Base-by-base conservation (phyloP, 352 stramenopile genomes). In the Thraustochytrium striatum region DNA sequence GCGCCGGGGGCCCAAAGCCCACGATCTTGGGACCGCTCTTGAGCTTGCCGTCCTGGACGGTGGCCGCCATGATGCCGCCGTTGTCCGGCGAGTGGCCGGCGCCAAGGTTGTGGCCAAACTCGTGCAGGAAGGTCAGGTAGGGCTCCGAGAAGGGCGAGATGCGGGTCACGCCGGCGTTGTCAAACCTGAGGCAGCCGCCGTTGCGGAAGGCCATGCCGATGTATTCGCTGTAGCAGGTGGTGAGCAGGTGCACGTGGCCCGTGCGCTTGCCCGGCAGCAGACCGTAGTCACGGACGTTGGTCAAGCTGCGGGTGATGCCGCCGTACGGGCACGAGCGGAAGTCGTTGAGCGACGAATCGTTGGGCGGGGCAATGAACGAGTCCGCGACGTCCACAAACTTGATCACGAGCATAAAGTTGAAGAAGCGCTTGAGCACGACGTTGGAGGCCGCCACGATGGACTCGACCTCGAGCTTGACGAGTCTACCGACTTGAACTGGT, bases 41-140 rank as follows among this genome's bases (percentile, higher is more conserved):
- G 28, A 75, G 65, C n/a, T 41, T 70, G 65, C 65, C 65, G 19
- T 72, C 47, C n/a, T n/a, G 19, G 41, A 2, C 35, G 39, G 41
- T 55, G 65, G 65, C 44, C 44, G 16, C 47, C 47, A 75, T 75
- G 65, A 75, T 75, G 52, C 65, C 65, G 3, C 65, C 65, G 50
- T 75, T 25, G 41, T 13, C 21, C 35, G 9, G 35, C 19, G 44
- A 43, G 47, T 75, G 65, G 19, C 1, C 47, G 28, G 65, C 65
- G 5, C 41, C 25, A 1, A 75, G 52, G 3, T 13, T 30, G 36
- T 75, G 65, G 50, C 65, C 65, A 32, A 61, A 9, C 65, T 75
- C 65, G 50, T 75, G 65, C 0, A 43, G n/a, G 50, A 75, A 75
- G 65, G 36, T 75, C 32, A 62, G 32, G 36, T 41, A 75, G 50